Evolutionary conservation across 805 yeast species (phyloP).

Genomic region (Vanderwaltozyma verrucispora): DNA sequence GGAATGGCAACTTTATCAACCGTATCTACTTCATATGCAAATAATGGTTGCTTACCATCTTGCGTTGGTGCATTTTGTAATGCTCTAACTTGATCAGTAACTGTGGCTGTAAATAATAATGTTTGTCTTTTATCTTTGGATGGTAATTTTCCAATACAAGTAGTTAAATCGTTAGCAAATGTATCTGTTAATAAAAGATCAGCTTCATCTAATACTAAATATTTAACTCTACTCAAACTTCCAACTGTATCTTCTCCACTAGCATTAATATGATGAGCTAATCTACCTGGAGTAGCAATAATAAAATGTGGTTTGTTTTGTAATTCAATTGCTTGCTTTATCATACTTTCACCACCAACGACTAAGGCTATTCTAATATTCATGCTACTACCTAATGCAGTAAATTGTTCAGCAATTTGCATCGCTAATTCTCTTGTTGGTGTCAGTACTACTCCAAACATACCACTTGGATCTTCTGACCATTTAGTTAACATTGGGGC

Average conservation of each 20-base stretch:
- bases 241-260: conserved; percentile 82
- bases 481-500: conserved; percentile 94
- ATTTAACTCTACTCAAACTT: conserved; percentile 71
- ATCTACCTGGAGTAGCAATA: conserved; percentile 93
- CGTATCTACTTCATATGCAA: conserved; percentile 63
- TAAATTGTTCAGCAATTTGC: conserved; percentile 94
- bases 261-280: conserved; percentile 81
- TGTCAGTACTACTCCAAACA: conserved; percentile 79
- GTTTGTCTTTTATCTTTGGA: conserved; percentile 70
- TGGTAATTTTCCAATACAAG: conserved; percentile 67
- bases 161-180: conserved; percentile 66
- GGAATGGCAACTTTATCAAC: conserved; percentile 78
- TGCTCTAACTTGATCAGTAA: conserved; percentile 82
- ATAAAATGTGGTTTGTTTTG: conserved; percentile 86
- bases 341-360: conserved; percentile 93
- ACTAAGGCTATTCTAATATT: conserved; percentile 73
- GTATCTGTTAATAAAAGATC: conserved; percentile 81
- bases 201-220: conserved; percentile 89
- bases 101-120: conserved; percentile 86
- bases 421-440: conserved; percentile 92
- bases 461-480: conserved; percentile 93
- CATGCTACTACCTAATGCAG: conserved; percentile 84
- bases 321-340: conserved; percentile 74
- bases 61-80: conserved; percentile 55
- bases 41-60: conserved; percentile 44